phyloP scores from a whole-genome alignment of 352 stramenopile species.

The Aphanomyces euteiches region DNA sequence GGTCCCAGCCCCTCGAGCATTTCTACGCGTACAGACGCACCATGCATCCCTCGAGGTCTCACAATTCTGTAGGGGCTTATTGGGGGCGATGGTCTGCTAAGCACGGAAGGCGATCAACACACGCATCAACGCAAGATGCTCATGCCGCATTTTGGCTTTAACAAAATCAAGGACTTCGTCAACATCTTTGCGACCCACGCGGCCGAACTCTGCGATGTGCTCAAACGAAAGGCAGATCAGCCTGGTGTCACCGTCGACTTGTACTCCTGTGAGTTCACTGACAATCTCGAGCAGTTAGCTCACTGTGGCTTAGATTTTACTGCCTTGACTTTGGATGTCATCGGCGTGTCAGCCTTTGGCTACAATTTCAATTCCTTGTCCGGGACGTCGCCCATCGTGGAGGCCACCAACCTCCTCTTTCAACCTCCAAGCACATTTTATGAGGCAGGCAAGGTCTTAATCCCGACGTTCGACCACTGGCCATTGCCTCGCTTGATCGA shows the following conservation, averaged over 20 bases:
- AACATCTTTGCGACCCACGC: conserved; percentile 15
- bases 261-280: conserved; percentile 6
- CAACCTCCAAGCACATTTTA: conserved; percentile 3
- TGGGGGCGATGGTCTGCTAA: conserved; percentile 21
- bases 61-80: conserved; percentile 8
- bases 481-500: conserved; percentile 1
- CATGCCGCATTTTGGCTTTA: conserved; percentile 28
- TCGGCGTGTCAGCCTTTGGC: conserved; percentile 26
- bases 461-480: conserved; percentile 18
- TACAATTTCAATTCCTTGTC: conserved; percentile 24
- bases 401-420: conserved; percentile 19
- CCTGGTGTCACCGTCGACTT: conserved; percentile 9
- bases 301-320: conserved; percentile 5
- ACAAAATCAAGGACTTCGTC: conserved; percentile 17
- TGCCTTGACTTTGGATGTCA: conserved; percentile 26
- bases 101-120: conserved; percentile 14
- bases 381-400: background rate
- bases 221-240: background rate
- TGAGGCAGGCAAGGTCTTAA: background rate
- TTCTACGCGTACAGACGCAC: conserved; percentile 5
- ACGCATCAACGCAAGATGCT: conserved; percentile 20
- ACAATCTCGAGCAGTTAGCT: background rate
- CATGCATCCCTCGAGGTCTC: background rate
- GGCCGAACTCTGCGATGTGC: background rate
- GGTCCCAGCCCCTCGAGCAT: background rate